Percentiles rank a stretch among this genome's conserved stretches.
These are phyloP conservation scores for Cucumis cinereus DNA, from an alignment of 306 rosid species.

Conservation along the genomic window DNA sequence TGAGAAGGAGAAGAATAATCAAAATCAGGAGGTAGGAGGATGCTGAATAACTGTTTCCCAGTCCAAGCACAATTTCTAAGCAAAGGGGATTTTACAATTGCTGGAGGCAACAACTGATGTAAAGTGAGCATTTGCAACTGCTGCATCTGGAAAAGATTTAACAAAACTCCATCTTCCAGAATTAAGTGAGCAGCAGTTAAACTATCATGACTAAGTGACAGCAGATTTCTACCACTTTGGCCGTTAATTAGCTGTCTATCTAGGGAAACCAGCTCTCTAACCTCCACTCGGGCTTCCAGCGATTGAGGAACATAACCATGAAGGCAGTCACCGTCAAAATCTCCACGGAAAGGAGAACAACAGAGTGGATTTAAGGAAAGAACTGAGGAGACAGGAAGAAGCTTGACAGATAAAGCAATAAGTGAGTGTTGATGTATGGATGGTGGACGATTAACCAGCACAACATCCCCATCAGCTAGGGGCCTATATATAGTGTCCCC, in stretches of 20 bases:
- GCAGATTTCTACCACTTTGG: slow-evolving; percentile 80
- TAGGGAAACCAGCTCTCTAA: slow-evolving; percentile 65
- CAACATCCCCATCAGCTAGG: slow-evolving; percentile 55
- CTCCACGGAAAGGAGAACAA: slow-evolving; percentile 90
- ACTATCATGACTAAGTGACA: slow-evolving; percentile 86
- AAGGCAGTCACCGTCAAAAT: slow-evolving; percentile 97
- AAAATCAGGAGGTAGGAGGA: slow-evolving; percentile 62
- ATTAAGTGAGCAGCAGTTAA: slow-evolving; percentile 74
- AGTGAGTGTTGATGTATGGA: slow-evolving; percentile 92
- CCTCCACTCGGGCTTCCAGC: slow-evolving; percentile 62
- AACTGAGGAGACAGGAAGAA: slow-evolving; percentile 58
- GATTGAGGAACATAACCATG: slow-evolving; percentile 93
- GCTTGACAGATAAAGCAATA: slow-evolving; percentile 52
- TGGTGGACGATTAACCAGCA: slow-evolving; percentile 90
- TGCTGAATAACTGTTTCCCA: slow-evolving; percentile 75
- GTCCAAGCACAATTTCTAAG: slow-evolving; percentile 43
- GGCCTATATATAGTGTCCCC: slow-evolving; percentile 75
- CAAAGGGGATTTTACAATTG: slow-evolving; percentile 48
- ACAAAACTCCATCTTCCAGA: slow-evolving; percentile 40
- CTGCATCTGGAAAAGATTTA: slow-evolving; percentile 58
- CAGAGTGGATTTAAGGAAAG: slow-evolving; percentile 77
- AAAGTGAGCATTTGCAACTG: slow-evolving; percentile 63
- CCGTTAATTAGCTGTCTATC: slow-evolving; percentile 67
- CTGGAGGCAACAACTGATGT: slow-evolving; percentile 27
- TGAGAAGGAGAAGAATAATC: slow-evolving; percentile 37